Conservation (phyloP, 1,284 basidiomycete species). For the Ustilago crameri region DNA sequence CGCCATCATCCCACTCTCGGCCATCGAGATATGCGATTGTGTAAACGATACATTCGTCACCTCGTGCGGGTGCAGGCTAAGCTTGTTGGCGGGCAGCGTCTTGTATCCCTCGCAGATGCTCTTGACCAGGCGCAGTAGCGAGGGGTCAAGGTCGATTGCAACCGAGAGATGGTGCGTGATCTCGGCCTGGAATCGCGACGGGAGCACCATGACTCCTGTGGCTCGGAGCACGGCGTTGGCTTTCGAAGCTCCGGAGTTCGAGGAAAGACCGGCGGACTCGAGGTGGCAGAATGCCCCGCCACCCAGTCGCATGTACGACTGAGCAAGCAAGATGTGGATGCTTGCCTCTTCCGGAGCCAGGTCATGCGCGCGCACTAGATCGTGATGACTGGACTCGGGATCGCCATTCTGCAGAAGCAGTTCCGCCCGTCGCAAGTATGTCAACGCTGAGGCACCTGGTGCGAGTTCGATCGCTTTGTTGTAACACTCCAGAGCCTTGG, state of each 20-base stretch:
- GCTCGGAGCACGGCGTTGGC: constrained; percentile 16
- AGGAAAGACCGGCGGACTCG: constrained; percentile 16
- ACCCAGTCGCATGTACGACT: constrained; percentile 65
- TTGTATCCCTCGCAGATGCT: constrained; percentile 53
- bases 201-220: constrained; percentile 27
- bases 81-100: constrained; percentile 29
- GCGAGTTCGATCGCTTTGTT: constrained; percentile 35
- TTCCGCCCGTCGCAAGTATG: constrained; percentile 37
- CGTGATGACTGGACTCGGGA: constrained; percentile 49
- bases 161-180: constrained; percentile 60
- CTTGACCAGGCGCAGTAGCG: constrained; percentile 42
- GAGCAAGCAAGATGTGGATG: constrained; percentile 63
- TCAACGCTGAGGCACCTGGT: constrained; percentile 26
- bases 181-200: constrained; percentile 42
- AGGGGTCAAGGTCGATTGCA: constrained; percentile 59
- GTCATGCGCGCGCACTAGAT: constrained; percentile 56
- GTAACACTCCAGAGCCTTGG: constrained; percentile 40
- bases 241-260: constrained; percentile 2
- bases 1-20: not conserved
- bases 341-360: constrained; percentile 61
- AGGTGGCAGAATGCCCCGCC: constrained; percentile 58
- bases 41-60: constrained; percentile 12
- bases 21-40: constrained; percentile 17
- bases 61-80: constrained; percentile 22
- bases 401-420: constrained; percentile 32